Evolutionary conservation across 306 rosid genomes (phyloP).

Genomic region (Casuarina equisetifolia): DNA sequence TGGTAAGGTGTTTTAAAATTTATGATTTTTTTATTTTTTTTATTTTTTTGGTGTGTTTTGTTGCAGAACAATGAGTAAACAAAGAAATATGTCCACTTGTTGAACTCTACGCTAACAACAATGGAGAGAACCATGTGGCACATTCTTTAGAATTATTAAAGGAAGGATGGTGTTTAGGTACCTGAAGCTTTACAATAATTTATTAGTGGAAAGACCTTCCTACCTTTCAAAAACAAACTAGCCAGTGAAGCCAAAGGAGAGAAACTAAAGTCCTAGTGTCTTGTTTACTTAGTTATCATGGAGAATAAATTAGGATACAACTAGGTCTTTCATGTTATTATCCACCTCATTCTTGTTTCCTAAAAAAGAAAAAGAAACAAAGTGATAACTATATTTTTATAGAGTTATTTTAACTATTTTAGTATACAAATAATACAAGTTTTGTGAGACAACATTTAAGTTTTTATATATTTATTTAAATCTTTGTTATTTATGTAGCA

Average conservation of each 20-base stretch:
- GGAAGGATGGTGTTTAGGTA: slow-evolving; percentile 81
- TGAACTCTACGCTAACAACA: slow-evolving; percentile 97
- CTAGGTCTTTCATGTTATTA: neutral
- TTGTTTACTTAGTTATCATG: slow-evolving; percentile 31
- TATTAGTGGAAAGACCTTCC: slow-evolving; percentile 77
- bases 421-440: too few species aligned
- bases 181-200: slow-evolving; percentile 69
- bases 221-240: slow-evolving; percentile 74
- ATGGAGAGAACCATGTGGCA: slow-evolving; percentile 93
- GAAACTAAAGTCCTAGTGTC: slow-evolving; percentile 86
- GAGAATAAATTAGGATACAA: slow-evolving; percentile 28
- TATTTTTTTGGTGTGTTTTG: slow-evolving; percentile 14
- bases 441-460: too few species aligned
- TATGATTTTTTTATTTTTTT: slow-evolving; percentile 22
- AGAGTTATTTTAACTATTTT: too few species aligned
- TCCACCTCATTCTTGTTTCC: neutral
- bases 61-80: slow-evolving; percentile 78
- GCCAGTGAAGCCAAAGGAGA: slow-evolving; percentile 82
- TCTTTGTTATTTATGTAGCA: too few species aligned
- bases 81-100: slow-evolving; percentile 79
- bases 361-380: neutral
- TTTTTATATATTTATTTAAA: too few species aligned
- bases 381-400: too few species aligned
- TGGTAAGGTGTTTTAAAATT: slow-evolving; percentile 1
- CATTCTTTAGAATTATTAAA: slow-evolving; percentile 92